These are phyloP conservation scores for Amaranthus tricolor DNA, from an alignment of 179 eudicot genomes.

Conservation along the genomic window DNA sequence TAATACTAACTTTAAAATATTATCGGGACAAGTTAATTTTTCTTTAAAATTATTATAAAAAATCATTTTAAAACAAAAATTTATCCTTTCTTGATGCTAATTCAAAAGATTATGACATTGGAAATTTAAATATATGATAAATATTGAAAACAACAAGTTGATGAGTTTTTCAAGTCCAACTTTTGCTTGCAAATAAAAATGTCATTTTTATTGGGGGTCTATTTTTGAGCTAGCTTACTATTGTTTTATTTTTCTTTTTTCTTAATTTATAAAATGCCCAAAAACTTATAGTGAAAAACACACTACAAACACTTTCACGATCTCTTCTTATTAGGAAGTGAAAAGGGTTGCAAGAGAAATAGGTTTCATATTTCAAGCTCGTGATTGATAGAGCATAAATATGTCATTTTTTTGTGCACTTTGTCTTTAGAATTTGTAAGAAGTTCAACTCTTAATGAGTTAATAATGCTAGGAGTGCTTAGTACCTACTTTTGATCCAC, in stretches of 20 bases:
- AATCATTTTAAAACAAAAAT: too few relatives aligned
- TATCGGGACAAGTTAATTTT: too few relatives aligned
- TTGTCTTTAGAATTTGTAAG: too few relatives aligned
- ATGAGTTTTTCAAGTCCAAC: not conserved
- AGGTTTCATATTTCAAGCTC: not conserved
- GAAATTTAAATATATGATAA: too few relatives aligned
- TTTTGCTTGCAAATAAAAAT: not conserved
- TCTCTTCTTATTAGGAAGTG: not conserved
- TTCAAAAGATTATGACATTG: too few relatives aligned
- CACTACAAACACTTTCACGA: not conserved
- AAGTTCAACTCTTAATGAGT: too few relatives aligned
- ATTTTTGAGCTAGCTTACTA: not conserved
- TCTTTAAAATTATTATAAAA: too few relatives aligned
- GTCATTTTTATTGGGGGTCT: constrained; percentile 10
- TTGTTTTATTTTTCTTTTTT: not conserved
- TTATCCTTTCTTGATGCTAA: too few relatives aligned
- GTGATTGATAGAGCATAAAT: not conserved
- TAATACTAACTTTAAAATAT: not conserved
- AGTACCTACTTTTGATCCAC: too few relatives aligned
- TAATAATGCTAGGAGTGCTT: too few relatives aligned
- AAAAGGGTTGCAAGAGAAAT: not conserved
- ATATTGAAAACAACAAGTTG: constrained; percentile 6
- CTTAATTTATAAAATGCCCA: not conserved
- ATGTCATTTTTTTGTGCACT: not conserved
- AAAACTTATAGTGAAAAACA: not conserved